Evolutionary conservation across 257 asterid species (phyloP), one percentile per base, ranked within the genome.

Genomic region (Thymus mandschuricus): DNA sequence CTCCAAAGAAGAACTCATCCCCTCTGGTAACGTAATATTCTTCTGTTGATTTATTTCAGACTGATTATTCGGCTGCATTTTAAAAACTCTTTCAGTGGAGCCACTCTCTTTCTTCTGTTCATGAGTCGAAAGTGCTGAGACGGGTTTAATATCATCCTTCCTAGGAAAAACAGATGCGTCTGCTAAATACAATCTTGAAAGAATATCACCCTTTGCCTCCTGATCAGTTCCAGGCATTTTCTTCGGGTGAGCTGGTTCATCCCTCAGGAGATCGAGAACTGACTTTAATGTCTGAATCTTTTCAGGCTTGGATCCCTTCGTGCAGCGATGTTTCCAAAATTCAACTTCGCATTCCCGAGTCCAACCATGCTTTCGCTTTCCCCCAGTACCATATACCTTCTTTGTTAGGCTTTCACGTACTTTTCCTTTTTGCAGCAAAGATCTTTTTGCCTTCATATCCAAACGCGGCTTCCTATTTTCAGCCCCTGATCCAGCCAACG

Each of bases 241-340:
- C 61, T 79, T 76, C 29, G 66, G 63, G 65, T 43, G 59, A 74
- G 70, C 87, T 35, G 94, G 68, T 51, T 83, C 83, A 78, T 82
- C 87, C 73, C 82, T 87, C 43, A 95, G 86, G 75, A 88, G 83
- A 72, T 86, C 86, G 67, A 95, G 98, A 85, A 95, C 99, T 5
- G 93, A 89, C 72, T 86, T 85, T 75, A 95, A 75, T n/a, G 98
- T 82, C 84, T 92, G 87, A 84, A 92, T 71, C 76, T 92, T 95
- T 79, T 95, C 97, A 65, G 98, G 92, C 74, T 80, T 89, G 58
- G 91, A 65, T 69, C 80, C 51, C 63, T 95, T 80, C 64, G 73
- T 66, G 83, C 99, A 95, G 43, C 99, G 96, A 76, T 92, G 89
- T 81, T 87, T 95, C 99, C 99, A 95, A 71, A 94, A 95, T 79